phyloP scores from a whole-genome alignment of 2,329 filamentous ascomycete genomes.

The Fusarium miscanthi region DNA sequence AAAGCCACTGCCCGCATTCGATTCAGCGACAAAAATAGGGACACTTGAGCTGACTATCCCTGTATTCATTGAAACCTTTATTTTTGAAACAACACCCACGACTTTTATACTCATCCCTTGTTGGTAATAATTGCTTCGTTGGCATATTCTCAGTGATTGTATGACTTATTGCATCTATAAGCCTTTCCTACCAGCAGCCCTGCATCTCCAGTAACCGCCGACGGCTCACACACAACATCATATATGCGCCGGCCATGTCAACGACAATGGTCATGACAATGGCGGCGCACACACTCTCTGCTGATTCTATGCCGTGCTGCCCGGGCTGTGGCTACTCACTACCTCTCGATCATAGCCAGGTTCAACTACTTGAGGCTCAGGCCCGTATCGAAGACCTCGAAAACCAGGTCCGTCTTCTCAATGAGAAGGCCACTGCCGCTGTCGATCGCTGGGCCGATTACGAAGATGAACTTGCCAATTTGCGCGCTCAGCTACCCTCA shows the following conservation, averaged over 20 bases:
- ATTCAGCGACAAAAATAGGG: constrained; percentile 38
- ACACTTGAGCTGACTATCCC: constrained; percentile 19
- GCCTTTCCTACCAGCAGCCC: background rate
- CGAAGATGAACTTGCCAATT: constrained; percentile 77
- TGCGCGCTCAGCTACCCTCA: constrained; percentile 58
- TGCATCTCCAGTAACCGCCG: background rate
- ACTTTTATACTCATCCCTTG: constrained; percentile 21
- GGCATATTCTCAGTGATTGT: background rate
- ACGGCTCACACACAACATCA: constrained; percentile 5
- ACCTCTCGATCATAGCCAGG: constrained; percentile 51
- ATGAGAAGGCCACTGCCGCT: constrained; percentile 74
- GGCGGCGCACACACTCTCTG: constrained; percentile 45
- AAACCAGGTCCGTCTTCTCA: constrained; percentile 75
- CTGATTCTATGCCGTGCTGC: constrained; percentile 54
- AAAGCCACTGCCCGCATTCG: constrained; percentile 39
- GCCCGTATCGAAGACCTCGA: constrained; percentile 75
- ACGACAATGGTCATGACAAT: constrained; percentile 52
- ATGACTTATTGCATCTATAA: background rate
- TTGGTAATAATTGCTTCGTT: background rate
- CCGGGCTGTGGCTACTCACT: constrained; percentile 62
- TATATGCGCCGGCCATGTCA: constrained; percentile 35
- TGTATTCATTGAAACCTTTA: constrained; percentile 25
- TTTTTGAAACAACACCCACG: constrained; percentile 21
- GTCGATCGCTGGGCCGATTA: constrained; percentile 79
- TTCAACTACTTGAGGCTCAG: constrained; percentile 64